phyloP scores from a whole-genome alignment of 1,284 basidiomycete genomes.

The Rhizoctonia solani region DNA sequence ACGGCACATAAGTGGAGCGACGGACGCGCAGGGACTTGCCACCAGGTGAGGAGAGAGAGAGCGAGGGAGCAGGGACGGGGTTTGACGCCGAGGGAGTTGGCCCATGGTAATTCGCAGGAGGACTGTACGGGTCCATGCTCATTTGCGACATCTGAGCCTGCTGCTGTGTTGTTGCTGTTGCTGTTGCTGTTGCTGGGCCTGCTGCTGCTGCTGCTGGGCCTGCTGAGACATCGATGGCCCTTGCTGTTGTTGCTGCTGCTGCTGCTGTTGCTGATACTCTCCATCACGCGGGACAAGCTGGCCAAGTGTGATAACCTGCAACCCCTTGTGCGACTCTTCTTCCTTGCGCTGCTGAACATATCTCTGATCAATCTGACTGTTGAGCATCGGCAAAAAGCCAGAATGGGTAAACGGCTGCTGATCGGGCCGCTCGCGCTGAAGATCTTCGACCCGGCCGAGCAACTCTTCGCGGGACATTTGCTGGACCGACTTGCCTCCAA shows the following conservation, averaged over 20 bases:
- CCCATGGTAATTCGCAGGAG: slow-evolving; percentile 31
- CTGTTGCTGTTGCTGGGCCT: slow-evolving; percentile 9
- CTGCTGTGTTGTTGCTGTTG: slow-evolving; percentile 19
- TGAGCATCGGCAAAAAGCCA: slow-evolving; percentile 30
- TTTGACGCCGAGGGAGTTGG: too few relatives aligned
- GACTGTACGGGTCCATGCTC: slow-evolving; percentile 17
- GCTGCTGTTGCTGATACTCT: slow-evolving; percentile 8
- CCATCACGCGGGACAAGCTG: slow-evolving; percentile 65
- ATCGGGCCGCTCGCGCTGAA: slow-evolving; percentile 51
- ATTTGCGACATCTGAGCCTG: slow-evolving; percentile 11
- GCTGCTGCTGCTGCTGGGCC: not conserved
- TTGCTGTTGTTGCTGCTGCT: slow-evolving; percentile 23
- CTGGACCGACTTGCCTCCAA: slow-evolving; percentile 31
- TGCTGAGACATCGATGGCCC: too few relatives aligned
- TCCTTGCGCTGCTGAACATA: slow-evolving; percentile 42
- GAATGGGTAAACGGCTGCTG: slow-evolving; percentile 32
- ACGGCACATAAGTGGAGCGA: slow-evolving; percentile 80
- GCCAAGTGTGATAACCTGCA: slow-evolving; percentile 82
- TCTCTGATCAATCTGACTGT: slow-evolving; percentile 35
- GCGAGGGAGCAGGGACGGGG: not conserved
- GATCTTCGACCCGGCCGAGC: slow-evolving; percentile 56
- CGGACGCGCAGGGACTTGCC: slow-evolving; percentile 57
- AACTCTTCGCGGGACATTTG: slow-evolving; percentile 51
- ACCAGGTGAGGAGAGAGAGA: not conserved
- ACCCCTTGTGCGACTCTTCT: slow-evolving; percentile 56